Evolutionary conservation across 345 rosid species (phyloP).

Genomic region (Citrus glauca): DNA sequence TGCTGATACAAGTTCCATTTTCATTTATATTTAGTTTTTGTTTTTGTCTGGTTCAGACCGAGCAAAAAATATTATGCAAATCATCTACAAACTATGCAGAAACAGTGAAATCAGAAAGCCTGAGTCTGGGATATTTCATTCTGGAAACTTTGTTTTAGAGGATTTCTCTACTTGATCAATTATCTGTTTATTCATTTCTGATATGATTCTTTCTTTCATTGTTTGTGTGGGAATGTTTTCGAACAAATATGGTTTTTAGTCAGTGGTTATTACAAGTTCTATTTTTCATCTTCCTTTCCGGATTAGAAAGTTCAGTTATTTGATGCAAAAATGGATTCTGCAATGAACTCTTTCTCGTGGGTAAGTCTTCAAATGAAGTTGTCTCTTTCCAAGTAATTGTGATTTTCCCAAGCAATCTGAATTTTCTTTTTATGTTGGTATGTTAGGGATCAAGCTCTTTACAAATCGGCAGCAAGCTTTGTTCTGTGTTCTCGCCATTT

Average conservation of each 20-base stretch:
- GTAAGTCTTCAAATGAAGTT: constrained; percentile 2
- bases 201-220: background rate
- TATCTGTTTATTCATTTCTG: background rate
- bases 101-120: background rate
- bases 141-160: background rate
- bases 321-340: constrained; percentile 5
- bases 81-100: background rate
- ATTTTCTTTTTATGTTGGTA: background rate
- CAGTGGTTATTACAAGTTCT: background rate
- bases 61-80: background rate
- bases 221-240: background rate
- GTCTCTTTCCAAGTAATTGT: background rate
- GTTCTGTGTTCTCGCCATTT: constrained; percentile 32
- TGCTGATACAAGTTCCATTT: background rate
- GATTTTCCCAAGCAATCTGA: background rate
- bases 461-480: constrained; percentile 21
- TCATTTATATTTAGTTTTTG: background rate
- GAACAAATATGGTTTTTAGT: background rate
- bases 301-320: background rate
- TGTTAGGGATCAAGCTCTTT: constrained; percentile 26
- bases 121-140: background rate
- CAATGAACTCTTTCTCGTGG: background rate
- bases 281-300: background rate
- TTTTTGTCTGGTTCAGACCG: background rate
- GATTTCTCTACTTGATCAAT: background rate